Evolutionary conservation across 129 eudicot genomes (phyloP).

Genomic region (Tagetes patula): DNA sequence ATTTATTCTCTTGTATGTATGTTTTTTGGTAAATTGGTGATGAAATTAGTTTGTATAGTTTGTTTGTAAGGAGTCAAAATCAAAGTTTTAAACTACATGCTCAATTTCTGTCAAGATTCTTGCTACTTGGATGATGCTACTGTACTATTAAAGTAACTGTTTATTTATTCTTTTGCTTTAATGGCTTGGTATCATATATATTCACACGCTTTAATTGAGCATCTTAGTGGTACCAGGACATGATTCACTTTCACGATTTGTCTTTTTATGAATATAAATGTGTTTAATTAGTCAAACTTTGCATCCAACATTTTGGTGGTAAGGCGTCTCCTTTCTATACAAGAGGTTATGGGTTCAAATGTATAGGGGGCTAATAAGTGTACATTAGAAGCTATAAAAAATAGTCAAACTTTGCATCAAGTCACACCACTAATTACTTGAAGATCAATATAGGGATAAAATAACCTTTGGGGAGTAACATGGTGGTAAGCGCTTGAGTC

Average conservation of each 20-base stretch:
- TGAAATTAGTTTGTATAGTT: background rate
- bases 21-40: constrained; percentile 2
- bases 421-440: constrained; percentile 17
- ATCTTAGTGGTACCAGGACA: constrained; percentile 15
- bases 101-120: constrained; percentile 14
- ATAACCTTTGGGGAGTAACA: background rate
- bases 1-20: background rate
- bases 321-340: no score
- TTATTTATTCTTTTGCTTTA: constrained; percentile 6
- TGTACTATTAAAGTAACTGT: background rate
- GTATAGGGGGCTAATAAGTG: no score
- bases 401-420: constrained; percentile 1
- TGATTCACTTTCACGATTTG: constrained; percentile 2
- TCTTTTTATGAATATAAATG: constrained; percentile 16
- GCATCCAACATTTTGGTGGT: no score
- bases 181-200: background rate
- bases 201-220: constrained; percentile 2
- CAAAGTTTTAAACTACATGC: constrained; percentile 11
- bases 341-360: no score
- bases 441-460: constrained; percentile 4
- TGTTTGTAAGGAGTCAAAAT: background rate
- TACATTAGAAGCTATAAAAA: no score
- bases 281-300: background rate
- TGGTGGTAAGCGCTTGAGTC: background rate
- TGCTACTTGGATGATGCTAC: constrained; percentile 15